phyloP scores from a whole-genome alignment of 2,329 filamentous ascomycete species.

The Cladosporium sp. region DNA sequence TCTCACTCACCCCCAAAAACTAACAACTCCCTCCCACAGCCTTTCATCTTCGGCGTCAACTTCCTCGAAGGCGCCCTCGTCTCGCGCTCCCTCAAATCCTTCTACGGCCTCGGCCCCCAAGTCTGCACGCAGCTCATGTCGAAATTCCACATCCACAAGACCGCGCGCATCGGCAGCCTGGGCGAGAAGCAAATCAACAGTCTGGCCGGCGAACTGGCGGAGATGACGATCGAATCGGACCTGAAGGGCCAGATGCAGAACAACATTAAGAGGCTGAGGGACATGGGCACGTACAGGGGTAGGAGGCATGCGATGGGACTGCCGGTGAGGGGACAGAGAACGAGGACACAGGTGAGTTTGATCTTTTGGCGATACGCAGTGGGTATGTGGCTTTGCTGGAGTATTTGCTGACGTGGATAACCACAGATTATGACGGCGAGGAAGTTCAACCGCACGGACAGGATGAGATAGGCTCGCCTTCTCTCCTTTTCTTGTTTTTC shows the following conservation, averaged over 20 bases:
- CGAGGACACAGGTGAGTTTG: slow-evolving; percentile 67
- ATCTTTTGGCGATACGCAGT: neutral
- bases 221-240: slow-evolving; percentile 94
- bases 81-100: slow-evolving; percentile 68
- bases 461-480: slow-evolving; percentile 41
- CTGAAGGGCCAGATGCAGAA: slow-evolving; percentile 74
- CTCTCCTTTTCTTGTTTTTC: neutral
- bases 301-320: slow-evolving; percentile 89
- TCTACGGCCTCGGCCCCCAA: slow-evolving; percentile 80
- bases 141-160: slow-evolving; percentile 84
- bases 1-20: neutral
- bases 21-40: slow-evolving; percentile 18
- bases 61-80: slow-evolving; percentile 83
- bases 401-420: slow-evolving; percentile 18
- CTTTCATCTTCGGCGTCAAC: slow-evolving; percentile 79
- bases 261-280: slow-evolving; percentile 81
- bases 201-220: slow-evolving; percentile 80
- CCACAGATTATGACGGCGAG: slow-evolving; percentile 59
- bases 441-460: slow-evolving; percentile 61
- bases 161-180: slow-evolving; percentile 74
- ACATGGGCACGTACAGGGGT: slow-evolving; percentile 88
- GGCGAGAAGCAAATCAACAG: slow-evolving; percentile 75
- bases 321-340: slow-evolving; percentile 88
- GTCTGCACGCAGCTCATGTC: slow-evolving; percentile 76
- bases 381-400: neutral